Base-by-base conservation (phyloP, 1,139 yeast species). In the Geotrichum restrictum region DNA sequence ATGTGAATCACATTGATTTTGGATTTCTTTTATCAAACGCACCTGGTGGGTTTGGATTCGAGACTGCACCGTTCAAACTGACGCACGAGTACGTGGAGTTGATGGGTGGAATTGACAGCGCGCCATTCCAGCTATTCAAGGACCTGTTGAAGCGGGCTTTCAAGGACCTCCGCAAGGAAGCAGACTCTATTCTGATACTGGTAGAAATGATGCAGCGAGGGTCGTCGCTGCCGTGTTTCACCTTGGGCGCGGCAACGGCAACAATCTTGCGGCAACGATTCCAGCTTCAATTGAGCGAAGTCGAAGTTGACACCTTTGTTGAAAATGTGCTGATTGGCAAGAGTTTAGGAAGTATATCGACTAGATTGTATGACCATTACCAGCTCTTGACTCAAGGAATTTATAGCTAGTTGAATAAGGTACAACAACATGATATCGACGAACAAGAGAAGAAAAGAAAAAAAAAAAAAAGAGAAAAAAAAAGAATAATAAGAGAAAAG, bases 21-120 rank as follows among this genome's bases (percentile, higher is more conserved):
- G 98, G 98, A 0, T 93, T 89, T 66, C 70, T 93, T 64, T 73
- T 93, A 4, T 88, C 96, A 0, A 93, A 93, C 64, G 85, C 97
- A 0, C 98, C 98, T 0, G 98, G 98, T 1, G 85, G 95, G 54
- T 88, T 93, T 52, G 96, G 97, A 0, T 89, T 93, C 68, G 98
- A 93, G 65, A 95, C 96, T 0, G 96, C 98, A 0, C 97, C 98
- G 1, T 93, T 93, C 74, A 93, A 93, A 65, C 73, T 93, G 16
- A 88, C 98, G 0, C 75, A 76, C 55, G 98, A 93, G 64, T 93
- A 93, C 63, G 80, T 89, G 21, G 97, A 91, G 40, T 68, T 93
- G 3, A 69, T 93, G 62, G 98, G 95, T 4, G 98, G 98, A 0
- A 54, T 74, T 0, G 42, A 83, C 81, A 1, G 78, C 88, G 16